Evolutionary conservation across 345 rosid genomes (phyloP).

Genomic region (Sapria himalayana): DNA sequence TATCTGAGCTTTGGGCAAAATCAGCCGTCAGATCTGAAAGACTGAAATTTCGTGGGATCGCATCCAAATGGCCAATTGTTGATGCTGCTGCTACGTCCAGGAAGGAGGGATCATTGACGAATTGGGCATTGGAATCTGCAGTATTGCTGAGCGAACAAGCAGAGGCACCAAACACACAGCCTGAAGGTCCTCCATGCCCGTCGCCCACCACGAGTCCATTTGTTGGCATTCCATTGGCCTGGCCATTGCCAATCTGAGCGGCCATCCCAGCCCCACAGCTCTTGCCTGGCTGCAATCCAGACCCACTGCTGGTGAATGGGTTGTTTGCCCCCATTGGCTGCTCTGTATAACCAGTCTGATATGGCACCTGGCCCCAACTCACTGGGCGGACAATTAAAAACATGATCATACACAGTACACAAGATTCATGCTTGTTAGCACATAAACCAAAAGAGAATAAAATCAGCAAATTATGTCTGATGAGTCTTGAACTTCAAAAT

Average conservation of each 20-base stretch:
- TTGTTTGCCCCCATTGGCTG: constrained; percentile 12
- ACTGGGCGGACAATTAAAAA: too few species aligned
- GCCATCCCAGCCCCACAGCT: constrained; percentile 49
- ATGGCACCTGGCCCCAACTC: too few species aligned
- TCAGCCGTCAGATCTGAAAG: constrained; percentile 84
- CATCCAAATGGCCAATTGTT: constrained; percentile 56
- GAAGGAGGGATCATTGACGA: constrained; percentile 41
- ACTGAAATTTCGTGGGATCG: constrained; percentile 72
- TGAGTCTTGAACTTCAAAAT: too few species aligned
- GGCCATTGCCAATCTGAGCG: constrained; percentile 39
- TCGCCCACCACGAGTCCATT: too few species aligned
- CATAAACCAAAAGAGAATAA: too few species aligned
- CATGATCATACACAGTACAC: too few species aligned
- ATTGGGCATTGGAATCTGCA: constrained; percentile 53
- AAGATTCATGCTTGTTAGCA: too few species aligned
- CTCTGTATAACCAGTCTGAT: too few species aligned
- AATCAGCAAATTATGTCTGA: too few species aligned
- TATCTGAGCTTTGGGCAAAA: constrained; percentile 84
- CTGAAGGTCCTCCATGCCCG: constrained; percentile 41
- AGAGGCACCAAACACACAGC: constrained; percentile 52
- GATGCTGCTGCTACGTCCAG: constrained; percentile 58
- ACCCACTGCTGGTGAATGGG: constrained; percentile 52
- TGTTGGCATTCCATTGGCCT: too few species aligned
- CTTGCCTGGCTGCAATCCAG: constrained; percentile 32
- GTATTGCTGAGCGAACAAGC: constrained; percentile 56